phyloP scores from a whole-genome alignment of 140 eudicot genomes.

The Ambrosia hybrid region DNA sequence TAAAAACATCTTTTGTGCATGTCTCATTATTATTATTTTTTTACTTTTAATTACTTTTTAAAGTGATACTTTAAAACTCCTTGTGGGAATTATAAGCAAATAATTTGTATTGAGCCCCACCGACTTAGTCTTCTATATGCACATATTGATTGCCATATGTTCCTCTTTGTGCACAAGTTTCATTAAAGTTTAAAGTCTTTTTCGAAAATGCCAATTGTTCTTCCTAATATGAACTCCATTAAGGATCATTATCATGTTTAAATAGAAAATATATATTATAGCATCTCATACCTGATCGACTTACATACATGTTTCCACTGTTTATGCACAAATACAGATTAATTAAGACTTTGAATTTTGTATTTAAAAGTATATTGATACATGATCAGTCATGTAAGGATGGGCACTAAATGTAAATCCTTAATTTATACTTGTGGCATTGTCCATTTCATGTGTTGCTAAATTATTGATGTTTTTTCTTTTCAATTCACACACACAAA shows the following conservation, averaged over 20 bases:
- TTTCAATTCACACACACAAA: too few relatives aligned
- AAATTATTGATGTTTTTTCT: too few relatives aligned
- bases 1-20: constrained; percentile 35
- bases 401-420: not conserved
- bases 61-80: constrained; percentile 34
- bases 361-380: not conserved
- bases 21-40: constrained; percentile 19
- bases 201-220: constrained; percentile 37
- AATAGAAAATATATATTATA: not conserved
- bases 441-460: too few relatives aligned
- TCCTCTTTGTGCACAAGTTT: constrained; percentile 41
- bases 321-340: not conserved
- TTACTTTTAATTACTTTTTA: constrained; percentile 30
- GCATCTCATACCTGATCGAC: constrained; percentile 2
- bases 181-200: constrained; percentile 37
- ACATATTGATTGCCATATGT: constrained; percentile 31
- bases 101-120: constrained; percentile 46
- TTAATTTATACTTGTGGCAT: too few relatives aligned
- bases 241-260: constrained; percentile 25
- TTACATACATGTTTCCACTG: not conserved
- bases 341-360: not conserved
- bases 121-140: constrained; percentile 37
- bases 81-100: constrained; percentile 46
- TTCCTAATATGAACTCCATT: constrained; percentile 31
- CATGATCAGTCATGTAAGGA: not conserved